phyloP scores from a whole-genome alignment of 1,139 yeast species.

The Candida dubliniensis region DNA sequence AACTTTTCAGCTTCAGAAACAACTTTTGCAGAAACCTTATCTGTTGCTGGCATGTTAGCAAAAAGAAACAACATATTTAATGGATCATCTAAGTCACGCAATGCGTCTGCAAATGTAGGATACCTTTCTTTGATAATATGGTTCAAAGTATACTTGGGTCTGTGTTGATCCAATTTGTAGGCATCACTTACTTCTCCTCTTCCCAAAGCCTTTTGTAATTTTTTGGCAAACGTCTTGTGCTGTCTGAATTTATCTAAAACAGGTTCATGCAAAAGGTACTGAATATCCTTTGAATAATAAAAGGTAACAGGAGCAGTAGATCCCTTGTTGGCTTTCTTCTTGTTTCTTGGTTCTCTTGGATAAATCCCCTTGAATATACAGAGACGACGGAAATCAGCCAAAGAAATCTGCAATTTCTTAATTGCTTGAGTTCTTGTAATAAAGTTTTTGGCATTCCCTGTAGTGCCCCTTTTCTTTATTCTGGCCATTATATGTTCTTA shows the following conservation, averaged over 20 bases:
- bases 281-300: constrained; percentile 91
- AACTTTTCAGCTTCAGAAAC: constrained; percentile 84
- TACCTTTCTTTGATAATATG: constrained; percentile 92
- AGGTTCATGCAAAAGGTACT: constrained; percentile 94
- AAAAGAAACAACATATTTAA: constrained; percentile 91
- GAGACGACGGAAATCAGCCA: constrained; percentile 97
- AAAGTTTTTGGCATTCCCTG: constrained; percentile 91
- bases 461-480: constrained; percentile 77
- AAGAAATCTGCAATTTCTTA: constrained; percentile 84
- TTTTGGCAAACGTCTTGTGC: constrained; percentile 90
- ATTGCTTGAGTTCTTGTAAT: constrained; percentile 96
- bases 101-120: constrained; percentile 89
- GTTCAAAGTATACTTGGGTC: constrained; percentile 85
- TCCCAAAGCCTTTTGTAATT: constrained; percentile 85
- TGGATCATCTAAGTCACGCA: constrained; percentile 94
- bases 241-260: constrained; percentile 89
- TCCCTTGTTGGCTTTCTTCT: constrained; percentile 96
- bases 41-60: constrained; percentile 93
- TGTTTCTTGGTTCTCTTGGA: constrained; percentile 95
- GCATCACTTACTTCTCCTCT: constrained; percentile 92
- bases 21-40: constrained; percentile 72
- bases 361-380: constrained; percentile 96
- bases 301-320: constrained; percentile 95
- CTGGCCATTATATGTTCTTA: constrained; percentile 14
- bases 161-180: constrained; percentile 69